Evolutionary conservation across 2,329 filamentous ascomycete genomes (phyloP).

Genomic region (Grosmannia serpens): DNA sequence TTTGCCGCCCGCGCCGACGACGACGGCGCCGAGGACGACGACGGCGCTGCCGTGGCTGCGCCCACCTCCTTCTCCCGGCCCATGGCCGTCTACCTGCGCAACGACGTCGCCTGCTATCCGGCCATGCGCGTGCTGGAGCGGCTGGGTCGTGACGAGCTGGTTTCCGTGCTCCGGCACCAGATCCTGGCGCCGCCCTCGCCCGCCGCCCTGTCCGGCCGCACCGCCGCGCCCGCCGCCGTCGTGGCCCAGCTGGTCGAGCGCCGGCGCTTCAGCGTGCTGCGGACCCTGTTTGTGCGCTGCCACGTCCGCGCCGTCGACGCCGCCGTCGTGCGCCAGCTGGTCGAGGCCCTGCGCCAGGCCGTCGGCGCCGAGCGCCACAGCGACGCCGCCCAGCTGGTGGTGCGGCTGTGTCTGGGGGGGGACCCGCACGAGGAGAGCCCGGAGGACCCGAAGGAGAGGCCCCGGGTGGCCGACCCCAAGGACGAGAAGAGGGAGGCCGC

Average conservation of each 20-base stretch:
- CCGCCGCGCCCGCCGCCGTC: constrained; percentile 65
- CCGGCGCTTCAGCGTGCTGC: constrained; percentile 67
- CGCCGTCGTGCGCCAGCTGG: constrained; percentile 34
- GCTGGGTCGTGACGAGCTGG: constrained; percentile 75
- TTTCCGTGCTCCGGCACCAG: constrained; percentile 57
- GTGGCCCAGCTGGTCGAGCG: constrained; percentile 63
- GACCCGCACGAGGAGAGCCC: constrained; percentile 10
- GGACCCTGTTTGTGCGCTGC: constrained; percentile 74
- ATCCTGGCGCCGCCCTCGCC: constrained; percentile 60
- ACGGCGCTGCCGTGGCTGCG: neutral
- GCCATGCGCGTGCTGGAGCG: constrained; percentile 73
- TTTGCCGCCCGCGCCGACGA: constrained; percentile 56
- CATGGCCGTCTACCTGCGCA: constrained; percentile 70
- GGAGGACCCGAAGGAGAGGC: neutral
- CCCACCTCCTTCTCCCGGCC: neutral
- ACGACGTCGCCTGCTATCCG: constrained; percentile 83
- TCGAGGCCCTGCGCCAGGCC: constrained; percentile 34
- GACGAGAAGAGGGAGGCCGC: constrained; percentile 23
- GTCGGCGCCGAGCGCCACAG: constrained; percentile 18
- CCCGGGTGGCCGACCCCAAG: neutral
- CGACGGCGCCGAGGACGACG: neutral
- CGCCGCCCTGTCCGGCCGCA: constrained; percentile 46
- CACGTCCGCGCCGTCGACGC: constrained; percentile 43
- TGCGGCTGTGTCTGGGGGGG: constrained; percentile 34
- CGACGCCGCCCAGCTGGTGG: constrained; percentile 30